These are phyloP conservation scores for Tardiomyces depauwii DNA, from an alignment of 1,139 yeast species.

Conservation along the genomic window DNA sequence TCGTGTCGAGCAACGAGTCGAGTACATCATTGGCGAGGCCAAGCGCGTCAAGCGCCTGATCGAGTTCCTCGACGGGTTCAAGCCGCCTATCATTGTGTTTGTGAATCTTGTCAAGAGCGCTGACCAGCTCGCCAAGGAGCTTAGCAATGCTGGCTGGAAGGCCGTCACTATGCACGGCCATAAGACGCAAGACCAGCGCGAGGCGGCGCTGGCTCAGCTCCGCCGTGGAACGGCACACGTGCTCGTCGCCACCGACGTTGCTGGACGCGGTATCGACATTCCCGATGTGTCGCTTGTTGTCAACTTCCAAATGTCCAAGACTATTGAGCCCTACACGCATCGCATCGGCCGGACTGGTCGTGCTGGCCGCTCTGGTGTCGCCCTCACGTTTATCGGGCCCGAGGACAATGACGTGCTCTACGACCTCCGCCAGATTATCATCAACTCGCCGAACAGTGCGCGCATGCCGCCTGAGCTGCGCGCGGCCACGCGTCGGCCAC, in stretches of 20 bases:
- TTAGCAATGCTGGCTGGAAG: constrained; percentile 36
- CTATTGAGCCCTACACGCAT: constrained; percentile 78
- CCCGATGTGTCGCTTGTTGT: constrained; percentile 75
- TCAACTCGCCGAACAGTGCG: constrained; percentile 34
- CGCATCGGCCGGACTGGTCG: constrained; percentile 95
- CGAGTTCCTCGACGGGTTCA: constrained; percentile 27
- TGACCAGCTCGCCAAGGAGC: constrained; percentile 46
- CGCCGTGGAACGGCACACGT: constrained; percentile 49
- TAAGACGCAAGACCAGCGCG: constrained; percentile 79
- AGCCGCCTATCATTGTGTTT: constrained; percentile 60
- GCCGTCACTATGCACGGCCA: constrained; percentile 76
- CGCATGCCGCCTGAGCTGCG: constrained; percentile 43
- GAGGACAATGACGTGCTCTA: constrained; percentile 43
- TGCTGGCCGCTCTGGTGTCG: constrained; percentile 72
- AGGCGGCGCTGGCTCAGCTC: constrained; percentile 57
- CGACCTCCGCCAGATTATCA: constrained; percentile 41
- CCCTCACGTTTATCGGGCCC: constrained; percentile 58
- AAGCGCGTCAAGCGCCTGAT: constrained; percentile 27
- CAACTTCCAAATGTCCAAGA: constrained; percentile 73
- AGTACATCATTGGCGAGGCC: constrained; percentile 35
- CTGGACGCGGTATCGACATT: constrained; percentile 93
- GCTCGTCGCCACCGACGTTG: constrained; percentile 88
- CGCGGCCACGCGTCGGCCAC: background rate
- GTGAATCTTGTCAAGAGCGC: constrained; percentile 68
- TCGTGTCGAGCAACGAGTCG: constrained; percentile 59